Evolutionary conservation across 1,139 yeast species (phyloP).

Genomic region (Entelexis paramagnoliae): DNA sequence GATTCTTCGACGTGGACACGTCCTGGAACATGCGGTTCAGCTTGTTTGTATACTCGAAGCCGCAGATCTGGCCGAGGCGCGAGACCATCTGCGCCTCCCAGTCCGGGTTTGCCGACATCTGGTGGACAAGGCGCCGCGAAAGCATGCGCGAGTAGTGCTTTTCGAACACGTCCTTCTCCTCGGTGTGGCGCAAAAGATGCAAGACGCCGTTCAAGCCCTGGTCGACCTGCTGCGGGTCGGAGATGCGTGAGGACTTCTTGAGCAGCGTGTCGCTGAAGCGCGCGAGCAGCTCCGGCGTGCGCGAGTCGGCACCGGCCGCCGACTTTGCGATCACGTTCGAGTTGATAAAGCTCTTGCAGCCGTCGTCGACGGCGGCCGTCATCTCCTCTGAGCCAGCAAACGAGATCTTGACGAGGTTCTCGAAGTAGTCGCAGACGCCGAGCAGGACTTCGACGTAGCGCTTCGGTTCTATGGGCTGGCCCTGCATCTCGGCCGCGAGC

Average conservation of each 20-base stretch:
- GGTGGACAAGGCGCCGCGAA: constrained; percentile 80
- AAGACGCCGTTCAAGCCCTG: constrained; percentile 61
- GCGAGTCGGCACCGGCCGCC: constrained; percentile 37
- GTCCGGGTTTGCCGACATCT: constrained; percentile 70
- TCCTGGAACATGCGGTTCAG: constrained; percentile 96
- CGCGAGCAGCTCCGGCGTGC: constrained; percentile 86
- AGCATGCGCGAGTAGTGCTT: constrained; percentile 80
- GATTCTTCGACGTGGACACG: constrained; percentile 73
- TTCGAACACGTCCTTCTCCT: constrained; percentile 93
- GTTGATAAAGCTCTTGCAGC: constrained; percentile 79
- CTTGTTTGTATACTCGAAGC: constrained; percentile 84
- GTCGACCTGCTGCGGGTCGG: constrained; percentile 63
- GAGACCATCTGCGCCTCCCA: constrained; percentile 83
- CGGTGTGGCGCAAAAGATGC: constrained; percentile 77
- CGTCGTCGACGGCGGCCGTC: constrained; percentile 79
- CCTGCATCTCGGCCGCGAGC: constrained; percentile 25
- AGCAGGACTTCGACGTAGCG: constrained; percentile 70
- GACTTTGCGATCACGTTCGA: constrained; percentile 72
- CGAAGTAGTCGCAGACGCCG: constrained; percentile 55
- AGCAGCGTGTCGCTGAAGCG: constrained; percentile 77
- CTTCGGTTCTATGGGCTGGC: constrained; percentile 46
- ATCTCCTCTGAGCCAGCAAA: constrained; percentile 70
- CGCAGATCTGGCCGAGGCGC: constrained; percentile 79
- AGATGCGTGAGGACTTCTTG: constrained; percentile 61
- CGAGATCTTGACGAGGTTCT: constrained; percentile 55